phyloP scores from a whole-genome alignment of 108 stramenopile species.

The Cyclotella kingstonii region DNA sequence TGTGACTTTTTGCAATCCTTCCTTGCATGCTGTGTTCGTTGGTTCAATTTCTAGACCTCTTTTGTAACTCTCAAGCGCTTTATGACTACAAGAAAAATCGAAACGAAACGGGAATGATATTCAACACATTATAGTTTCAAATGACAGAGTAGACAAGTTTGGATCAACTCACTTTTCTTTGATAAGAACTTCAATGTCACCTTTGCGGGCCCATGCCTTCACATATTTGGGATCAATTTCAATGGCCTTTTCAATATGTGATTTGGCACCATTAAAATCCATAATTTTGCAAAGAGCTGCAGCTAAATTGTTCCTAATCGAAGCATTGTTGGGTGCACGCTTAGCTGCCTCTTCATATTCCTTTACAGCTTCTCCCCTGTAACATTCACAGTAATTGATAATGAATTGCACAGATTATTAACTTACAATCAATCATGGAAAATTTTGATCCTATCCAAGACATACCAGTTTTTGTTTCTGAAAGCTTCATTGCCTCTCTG shows the following conservation, averaged over 20 bases:
- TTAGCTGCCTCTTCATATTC: constrained; percentile 97
- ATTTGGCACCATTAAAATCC: constrained; percentile 96
- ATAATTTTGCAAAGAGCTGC: constrained; percentile 96
- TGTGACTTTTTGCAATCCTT: constrained; percentile 86
- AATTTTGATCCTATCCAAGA: background rate
- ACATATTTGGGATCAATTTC: constrained; percentile 97
- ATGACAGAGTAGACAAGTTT: too few relatives aligned
- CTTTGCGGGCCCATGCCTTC: constrained; percentile 98
- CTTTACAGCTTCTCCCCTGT: constrained; percentile 68
- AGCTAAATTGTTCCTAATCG: constrained; percentile 97
- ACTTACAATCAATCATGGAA: background rate
- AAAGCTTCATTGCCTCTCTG: constrained; percentile 95
- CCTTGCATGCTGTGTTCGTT: constrained; percentile 86
- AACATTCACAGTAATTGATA: background rate
- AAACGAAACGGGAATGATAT: background rate
- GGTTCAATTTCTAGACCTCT: constrained; percentile 88
- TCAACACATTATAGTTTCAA: background rate
- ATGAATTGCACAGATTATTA: background rate
- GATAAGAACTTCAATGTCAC: constrained; percentile 95
- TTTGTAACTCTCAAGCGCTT: constrained; percentile 95
- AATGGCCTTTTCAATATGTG: constrained; percentile 91
- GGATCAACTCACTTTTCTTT: constrained; percentile 82
- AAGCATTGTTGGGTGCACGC: constrained; percentile 95
- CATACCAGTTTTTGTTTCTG: constrained; percentile 82
- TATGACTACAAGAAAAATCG: constrained; percentile 54